Base-by-base conservation (phyloP, 495 filamentous ascomycete genomes). In the Sphaerosporella brunnea region DNA sequence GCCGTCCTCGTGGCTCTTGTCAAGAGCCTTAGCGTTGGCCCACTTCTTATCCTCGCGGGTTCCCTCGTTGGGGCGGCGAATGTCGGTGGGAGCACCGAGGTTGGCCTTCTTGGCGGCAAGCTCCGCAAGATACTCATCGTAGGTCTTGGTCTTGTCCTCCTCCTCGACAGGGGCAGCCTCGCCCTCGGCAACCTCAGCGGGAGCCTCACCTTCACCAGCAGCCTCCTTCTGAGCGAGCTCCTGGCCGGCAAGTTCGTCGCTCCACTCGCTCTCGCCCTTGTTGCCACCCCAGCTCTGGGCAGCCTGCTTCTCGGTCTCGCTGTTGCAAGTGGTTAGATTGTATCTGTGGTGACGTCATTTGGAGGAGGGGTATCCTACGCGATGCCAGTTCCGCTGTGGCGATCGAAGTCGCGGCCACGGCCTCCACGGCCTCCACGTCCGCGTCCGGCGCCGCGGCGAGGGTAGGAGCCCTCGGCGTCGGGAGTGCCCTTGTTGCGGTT, bases 221-320 rank as follows among this genome's bases (percentile, higher is more conserved):
- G 82, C 73, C 52, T 94, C 88, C 32, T 72, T 68, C 65, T 84
- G 73, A 53, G 90, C 90, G 54, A 93, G 87, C 51, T 75, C 77
- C 59, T 85, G 84, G 50, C 75, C 90, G 53, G 78, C 84, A 59
- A 81, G 72, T 72, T 95, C 90, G 57, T 95, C 92, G 52, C 79
- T 78, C 66, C 75, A 79, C 66, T 86, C 81, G 58, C 75, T 80
- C 23, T 75, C 68, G 62, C 86, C 90, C 60, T 78, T 78, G 47
- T 72, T 72, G 61, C 70, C 79, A 58, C 86, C 90, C 90, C 90
- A 97, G 52, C 83, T 80, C 62, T 84, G 82, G 61, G 74, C 77
- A 58, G 83, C 79, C 68, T 93, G 82, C 77, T 96, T 97, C 60
- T 84, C 82, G 59, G 86, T 80, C 56, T 92, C 86, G 55, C 85